A percentile compares a stretch with the other conserved stretches of the same genome.
Conservation (phyloP, 108 stramenopile genomes). For the Aurantiochytrium sp. region DNA sequence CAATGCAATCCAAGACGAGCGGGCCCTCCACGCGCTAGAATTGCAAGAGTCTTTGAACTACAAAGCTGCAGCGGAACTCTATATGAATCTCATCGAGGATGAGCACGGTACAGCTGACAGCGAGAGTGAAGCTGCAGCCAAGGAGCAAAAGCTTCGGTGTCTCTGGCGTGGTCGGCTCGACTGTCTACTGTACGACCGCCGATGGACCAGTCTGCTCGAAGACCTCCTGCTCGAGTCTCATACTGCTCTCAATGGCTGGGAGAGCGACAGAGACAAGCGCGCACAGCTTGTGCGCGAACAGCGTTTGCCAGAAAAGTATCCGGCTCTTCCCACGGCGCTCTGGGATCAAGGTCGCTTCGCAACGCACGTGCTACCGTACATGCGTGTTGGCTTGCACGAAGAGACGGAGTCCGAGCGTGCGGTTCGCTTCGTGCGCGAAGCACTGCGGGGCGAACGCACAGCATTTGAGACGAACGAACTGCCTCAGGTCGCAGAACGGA, state of each 20-base stretch:
- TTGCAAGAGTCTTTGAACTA: neutral
- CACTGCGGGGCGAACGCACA: neutral
- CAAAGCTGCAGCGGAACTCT: neutral
- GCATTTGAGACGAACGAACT: neutral
- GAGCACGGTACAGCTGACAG: neutral
- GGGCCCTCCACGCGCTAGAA: neutral
- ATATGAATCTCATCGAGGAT: neutral
- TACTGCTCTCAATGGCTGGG: neutral
- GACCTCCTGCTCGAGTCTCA: neutral
- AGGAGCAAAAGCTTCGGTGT: neutral
- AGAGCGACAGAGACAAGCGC: neutral
- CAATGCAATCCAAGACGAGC: neutral
- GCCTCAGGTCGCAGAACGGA: neutral
- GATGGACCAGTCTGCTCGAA: neutral
- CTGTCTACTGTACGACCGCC: neutral
- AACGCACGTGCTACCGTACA: neutral
- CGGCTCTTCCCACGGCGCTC: neutral
- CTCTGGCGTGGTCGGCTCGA: neutral
- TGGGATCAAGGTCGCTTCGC: neutral
- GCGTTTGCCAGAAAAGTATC: neutral
- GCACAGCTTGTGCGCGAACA: neutral
- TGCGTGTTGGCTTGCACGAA: neutral
- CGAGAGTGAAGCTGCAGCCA: no score
- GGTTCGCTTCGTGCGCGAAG: neutral
- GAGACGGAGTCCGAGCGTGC: neutral